Conservation (phyloP, 1,284 basidiomycete genomes). For the Sphagnurus paluster region DNA sequence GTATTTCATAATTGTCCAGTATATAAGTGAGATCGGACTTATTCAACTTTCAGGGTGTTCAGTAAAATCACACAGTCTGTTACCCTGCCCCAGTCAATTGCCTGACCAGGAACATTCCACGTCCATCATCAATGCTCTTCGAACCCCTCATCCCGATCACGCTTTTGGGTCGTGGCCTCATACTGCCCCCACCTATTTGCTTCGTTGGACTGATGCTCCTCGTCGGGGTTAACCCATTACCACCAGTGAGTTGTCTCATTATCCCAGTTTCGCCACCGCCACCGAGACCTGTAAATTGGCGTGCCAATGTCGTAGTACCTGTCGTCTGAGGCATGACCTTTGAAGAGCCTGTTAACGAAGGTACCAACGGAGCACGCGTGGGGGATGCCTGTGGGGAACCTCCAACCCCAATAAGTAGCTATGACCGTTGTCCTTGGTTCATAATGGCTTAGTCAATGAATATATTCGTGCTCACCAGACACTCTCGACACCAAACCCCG, state of each 20-base stretch:
- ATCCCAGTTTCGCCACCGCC: conserved; percentile 43
- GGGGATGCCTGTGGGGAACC: conserved; percentile 50
- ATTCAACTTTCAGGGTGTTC: too few relatives aligned
- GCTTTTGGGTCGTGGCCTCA: conserved; percentile 58
- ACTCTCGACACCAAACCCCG: conserved; percentile 80
- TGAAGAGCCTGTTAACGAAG: conserved; percentile 45
- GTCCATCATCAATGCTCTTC: conserved; percentile 60
- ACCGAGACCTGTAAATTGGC: conserved; percentile 70
- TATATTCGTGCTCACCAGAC: conserved; percentile 59
- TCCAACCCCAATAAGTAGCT: conserved; percentile 60
- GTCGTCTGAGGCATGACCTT: conserved; percentile 56
- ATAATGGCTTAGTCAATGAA: conserved; percentile 3
- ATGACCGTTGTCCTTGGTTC: conserved; percentile 13
- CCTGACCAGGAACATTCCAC: conserved; percentile 64
- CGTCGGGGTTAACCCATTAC: conserved; percentile 63
- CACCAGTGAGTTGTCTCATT: conserved; percentile 64
- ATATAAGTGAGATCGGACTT: not conserved
- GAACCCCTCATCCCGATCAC: conserved; percentile 58
- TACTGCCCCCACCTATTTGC: conserved; percentile 36
- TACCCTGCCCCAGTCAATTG: conserved; percentile 64
- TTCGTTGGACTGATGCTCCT: conserved; percentile 60
- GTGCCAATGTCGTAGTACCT: conserved; percentile 69
- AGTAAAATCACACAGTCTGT: not conserved
- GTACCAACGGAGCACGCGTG: conserved; percentile 43
- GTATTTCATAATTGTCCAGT: not conserved